Conservation (phyloP, 768 basidiomycete species). For the Leucocoprinus birnbaumii region DNA sequence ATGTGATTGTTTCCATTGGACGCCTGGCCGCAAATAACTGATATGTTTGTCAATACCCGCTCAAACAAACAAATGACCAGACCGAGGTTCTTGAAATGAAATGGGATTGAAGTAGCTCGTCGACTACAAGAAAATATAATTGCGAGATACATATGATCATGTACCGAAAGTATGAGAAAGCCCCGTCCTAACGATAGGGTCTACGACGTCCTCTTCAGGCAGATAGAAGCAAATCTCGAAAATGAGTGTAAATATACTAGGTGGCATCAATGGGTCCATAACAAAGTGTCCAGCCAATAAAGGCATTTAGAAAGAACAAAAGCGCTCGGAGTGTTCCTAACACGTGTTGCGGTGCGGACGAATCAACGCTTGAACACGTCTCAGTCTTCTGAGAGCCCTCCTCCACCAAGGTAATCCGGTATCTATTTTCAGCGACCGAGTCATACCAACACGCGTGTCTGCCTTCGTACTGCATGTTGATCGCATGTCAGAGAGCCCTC, state of each 20-base stretch:
- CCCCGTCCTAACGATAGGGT: neutral
- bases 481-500: conserved; percentile 19
- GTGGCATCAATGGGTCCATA: no score
- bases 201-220: neutral
- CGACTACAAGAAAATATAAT: neutral
- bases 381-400: conserved; percentile 11
- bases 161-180: conserved; percentile 1
- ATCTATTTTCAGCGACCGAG: neutral
- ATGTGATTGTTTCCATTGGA: no score
- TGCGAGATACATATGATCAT: neutral
- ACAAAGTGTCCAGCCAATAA: no score
- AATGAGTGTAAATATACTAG: neutral
- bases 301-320: neutral
- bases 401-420: conserved; percentile 15
- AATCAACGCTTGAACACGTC: conserved; percentile 8
- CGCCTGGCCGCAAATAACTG: no score
- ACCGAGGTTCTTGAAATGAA: no score
- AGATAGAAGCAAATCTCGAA: neutral
- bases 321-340: neutral
- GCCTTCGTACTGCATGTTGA: conserved; percentile 21
- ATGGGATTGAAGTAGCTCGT: no score
- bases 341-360: conserved; percentile 5
- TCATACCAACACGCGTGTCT: neutral
- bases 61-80: no score
- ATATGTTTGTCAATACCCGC: no score